Evolutionary conservation across 2,329 filamentous ascomycete species (phyloP).

Genomic region (Coleophoma cylindrospora): DNA sequence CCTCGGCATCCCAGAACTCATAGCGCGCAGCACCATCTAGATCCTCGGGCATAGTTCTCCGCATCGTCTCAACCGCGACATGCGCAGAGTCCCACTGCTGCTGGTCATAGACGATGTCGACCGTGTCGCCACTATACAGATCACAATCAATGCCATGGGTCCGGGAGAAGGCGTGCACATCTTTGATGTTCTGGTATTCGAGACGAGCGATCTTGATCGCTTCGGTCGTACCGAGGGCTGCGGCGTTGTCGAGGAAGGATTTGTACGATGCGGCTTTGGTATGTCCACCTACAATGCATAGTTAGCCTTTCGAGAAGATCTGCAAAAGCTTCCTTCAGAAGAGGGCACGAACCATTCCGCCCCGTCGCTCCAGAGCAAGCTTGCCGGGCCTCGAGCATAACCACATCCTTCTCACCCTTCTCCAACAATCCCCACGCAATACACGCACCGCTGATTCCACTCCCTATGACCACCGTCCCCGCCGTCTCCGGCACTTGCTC

Average conservation of each 20-base stretch:
- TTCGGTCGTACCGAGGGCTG: conserved; percentile 5
- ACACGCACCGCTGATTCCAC: conserved; percentile 16
- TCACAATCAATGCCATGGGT: conserved; percentile 45
- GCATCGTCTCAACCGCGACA: conserved; percentile 36
- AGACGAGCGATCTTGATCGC: conserved; percentile 33
- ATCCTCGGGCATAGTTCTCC: conserved; percentile 35
- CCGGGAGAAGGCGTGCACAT: conserved; percentile 48
- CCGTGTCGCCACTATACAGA: conserved; percentile 27
- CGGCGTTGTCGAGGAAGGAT: conserved; percentile 17
- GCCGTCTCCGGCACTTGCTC: conserved; percentile 7
- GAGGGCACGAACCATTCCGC: conserved; percentile 24
- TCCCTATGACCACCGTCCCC: conserved; percentile 16
- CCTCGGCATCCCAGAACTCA: conserved; percentile 34
- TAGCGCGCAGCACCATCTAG: conserved; percentile 37
- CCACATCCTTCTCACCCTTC: conserved; percentile 13
- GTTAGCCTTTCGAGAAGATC: neutral
- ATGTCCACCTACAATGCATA: conserved; percentile 22
- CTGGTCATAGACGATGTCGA: conserved; percentile 31
- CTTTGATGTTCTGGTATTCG: conserved; percentile 46
- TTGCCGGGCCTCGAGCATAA: conserved; percentile 30
- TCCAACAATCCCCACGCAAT: conserved; percentile 20
- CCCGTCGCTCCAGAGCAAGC: conserved; percentile 30
- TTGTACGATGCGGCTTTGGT: conserved; percentile 25
- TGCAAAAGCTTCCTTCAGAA: neutral
- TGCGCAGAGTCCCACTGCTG: conserved; percentile 18